Base-by-base conservation (phyloP, 331 rosid species). In the Pyracantha coccinea region DNA sequence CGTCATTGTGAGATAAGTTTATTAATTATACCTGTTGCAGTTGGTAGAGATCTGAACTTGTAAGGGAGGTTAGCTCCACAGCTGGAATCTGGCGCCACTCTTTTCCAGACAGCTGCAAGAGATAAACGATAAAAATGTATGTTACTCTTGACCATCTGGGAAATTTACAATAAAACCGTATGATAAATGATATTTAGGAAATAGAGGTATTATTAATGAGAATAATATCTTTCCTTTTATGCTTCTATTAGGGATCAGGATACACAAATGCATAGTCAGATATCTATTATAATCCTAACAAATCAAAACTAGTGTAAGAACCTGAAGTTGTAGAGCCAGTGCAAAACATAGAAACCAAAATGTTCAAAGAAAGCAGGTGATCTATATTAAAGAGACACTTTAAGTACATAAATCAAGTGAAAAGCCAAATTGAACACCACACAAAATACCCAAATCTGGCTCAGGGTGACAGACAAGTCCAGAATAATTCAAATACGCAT, bases 31-130 rank as follows among this genome's bases (percentile, higher is more conserved):
- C 82, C 0, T 73, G n/a, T 45, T 59, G 85, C 78, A 81, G 81
- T 41, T 41, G 50, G 16, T 41, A 41, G 50, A 41, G 50, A 41
- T 12, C 81, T 81, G 72, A 81, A 58, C 81, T 76, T 77, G 78
- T 81, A 81, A n/a, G 85, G 85, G 41, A 81, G 13, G 33, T 16
- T 71, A 25, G 72, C 61, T 1, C 75, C 75, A 19, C 85, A 77
- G 11, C 68, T 72, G 29, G 15, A 41, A 33, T 33, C 3, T 33
- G 2, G 10, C 38, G 2, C 10, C 38, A 8, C 38, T 33, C 38
- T 33, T 33, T 33, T 33, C 38, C 38, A 33, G 10, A 33, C 38
- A 33, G 3, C 38, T 33, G 38, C 38, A 33, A 33, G 38, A 33
- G 10, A 33, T 9, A 33, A 33, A 33, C 10, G 38, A 33, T 33